Base-by-base conservation (phyloP, 768 basidiomycete genomes). In the Macrolepiota albuminosa region DNA sequence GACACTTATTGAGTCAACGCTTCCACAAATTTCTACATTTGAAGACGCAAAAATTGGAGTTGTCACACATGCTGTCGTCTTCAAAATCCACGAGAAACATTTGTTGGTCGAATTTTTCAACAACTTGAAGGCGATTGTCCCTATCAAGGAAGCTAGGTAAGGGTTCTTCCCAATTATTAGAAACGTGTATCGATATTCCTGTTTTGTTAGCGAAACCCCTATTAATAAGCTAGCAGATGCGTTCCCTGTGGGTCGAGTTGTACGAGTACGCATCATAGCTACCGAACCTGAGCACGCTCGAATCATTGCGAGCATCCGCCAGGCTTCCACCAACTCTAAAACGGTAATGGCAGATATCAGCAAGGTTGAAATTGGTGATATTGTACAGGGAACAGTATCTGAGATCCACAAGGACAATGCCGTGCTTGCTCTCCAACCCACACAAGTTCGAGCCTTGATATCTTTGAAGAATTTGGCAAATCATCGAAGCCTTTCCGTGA, bases 91-190 rank as follows among this genome's bases (percentile, higher is more conserved):
- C 37, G 89, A 92, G 16, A 95, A 88, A 68, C 80, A 86, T 61
- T 75, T 95, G 49, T 75, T 93, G 64, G 86, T 98, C 33, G 95
- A 97, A 68, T 91, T 97, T 65, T 99, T 89, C 70, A 95, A 94
- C 62, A 89, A 90, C 56, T 64, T 95, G 58, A 88, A 91, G 66
- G 97, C 91, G 1, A 76, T 88, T 45, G 82, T 99, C 2, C 91
- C 94, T 4, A 72, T 81, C 9, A 84, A 81, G 54, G 97, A 98
- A 77, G 85, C 88, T 11, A 91, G 88, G 93, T 94, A 72, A 46
- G 80, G 64, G 33, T 6, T 47, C 48, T 21, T 13, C 14, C 11
- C 16, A 34, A 18, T 51, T 26, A 18, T 4, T 34, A n/a, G 16
- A 33, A 26, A 14, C 16, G 2, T 18, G n/a, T 47, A 11, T 31